Conservation (phyloP, 2,329 filamentous ascomycete genomes). For the Colletotrichum coccodes region DNA sequence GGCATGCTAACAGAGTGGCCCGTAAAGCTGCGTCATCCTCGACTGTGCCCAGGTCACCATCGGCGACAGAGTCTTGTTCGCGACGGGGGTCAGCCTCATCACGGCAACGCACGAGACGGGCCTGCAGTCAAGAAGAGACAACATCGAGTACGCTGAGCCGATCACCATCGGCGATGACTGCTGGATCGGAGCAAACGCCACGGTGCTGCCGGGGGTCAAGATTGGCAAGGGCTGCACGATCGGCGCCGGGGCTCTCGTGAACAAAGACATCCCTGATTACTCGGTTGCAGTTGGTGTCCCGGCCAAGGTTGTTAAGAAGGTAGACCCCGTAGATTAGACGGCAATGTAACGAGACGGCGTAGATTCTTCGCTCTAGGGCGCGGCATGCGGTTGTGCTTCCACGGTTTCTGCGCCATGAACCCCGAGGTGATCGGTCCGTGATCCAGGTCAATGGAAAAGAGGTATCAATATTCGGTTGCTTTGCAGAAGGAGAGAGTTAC, state of each 20-base stretch:
- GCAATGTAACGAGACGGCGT: not conserved
- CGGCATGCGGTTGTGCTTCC: too few relatives aligned
- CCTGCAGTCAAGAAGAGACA: slow-evolving; percentile 55
- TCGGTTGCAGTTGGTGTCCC: slow-evolving; percentile 50
- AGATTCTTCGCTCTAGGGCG: too few relatives aligned
- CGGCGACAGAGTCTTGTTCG: slow-evolving; percentile 61
- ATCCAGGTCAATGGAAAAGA: too few relatives aligned
- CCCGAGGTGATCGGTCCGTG: too few relatives aligned
- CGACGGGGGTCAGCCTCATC: slow-evolving; percentile 62
- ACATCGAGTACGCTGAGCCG: slow-evolving; percentile 59
- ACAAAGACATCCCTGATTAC: slow-evolving; percentile 46
- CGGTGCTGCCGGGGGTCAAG: slow-evolving; percentile 51
- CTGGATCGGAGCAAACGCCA: slow-evolving; percentile 58
- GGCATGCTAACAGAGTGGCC: not conserved
- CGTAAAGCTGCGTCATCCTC: slow-evolving; percentile 45
- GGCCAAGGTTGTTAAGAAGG: slow-evolving; percentile 43
- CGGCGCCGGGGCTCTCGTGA: slow-evolving; percentile 51
- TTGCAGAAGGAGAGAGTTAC: too few relatives aligned
- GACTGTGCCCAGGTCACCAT: slow-evolving; percentile 63
- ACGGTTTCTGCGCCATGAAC: too few relatives aligned
- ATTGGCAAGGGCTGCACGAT: slow-evolving; percentile 53
- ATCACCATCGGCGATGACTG: slow-evolving; percentile 59
- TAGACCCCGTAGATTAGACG: slow-evolving; percentile 1
- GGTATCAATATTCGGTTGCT: too few relatives aligned
- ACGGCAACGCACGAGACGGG: slow-evolving; percentile 64